Conservation (phyloP, 1,284 basidiomycete species). For the Trametes sp. region DNA sequence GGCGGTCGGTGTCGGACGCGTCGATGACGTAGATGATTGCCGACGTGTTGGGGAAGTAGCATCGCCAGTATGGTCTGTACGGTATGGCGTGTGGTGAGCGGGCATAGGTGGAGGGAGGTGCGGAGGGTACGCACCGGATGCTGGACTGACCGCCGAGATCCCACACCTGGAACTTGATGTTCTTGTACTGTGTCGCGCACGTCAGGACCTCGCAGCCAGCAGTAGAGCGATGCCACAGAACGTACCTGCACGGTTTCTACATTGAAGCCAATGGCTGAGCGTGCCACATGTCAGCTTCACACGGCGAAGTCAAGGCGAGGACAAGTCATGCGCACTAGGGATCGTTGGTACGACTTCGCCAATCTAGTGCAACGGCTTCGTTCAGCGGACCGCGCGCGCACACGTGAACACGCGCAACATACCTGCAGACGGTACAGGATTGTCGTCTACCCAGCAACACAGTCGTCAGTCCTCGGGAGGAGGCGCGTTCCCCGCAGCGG, state of each 20-base stretch:
- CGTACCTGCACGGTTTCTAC: conserved; percentile 93
- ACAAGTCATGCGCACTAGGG: conserved; percentile 74
- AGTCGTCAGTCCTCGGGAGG: conserved; percentile 11
- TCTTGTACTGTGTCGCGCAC: conserved; percentile 80
- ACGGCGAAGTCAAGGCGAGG: background rate
- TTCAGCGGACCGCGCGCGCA: conserved; percentile 1
- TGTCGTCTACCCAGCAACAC: conserved; percentile 70
- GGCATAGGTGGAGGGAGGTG: background rate
- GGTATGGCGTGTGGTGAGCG: background rate
- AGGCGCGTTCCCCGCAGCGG: too few species aligned
- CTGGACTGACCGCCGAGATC: conserved; percentile 96
- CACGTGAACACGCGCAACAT: background rate
- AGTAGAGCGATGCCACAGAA: conserved; percentile 2
- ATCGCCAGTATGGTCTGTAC: conserved; percentile 95
- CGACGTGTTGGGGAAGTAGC: conserved; percentile 98
- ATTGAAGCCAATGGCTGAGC: conserved; percentile 95
- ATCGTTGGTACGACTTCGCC: conserved; percentile 99
- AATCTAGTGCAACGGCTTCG: conserved; percentile 64
- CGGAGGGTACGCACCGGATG: conserved; percentile 71
- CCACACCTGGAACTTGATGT: conserved; percentile 99
- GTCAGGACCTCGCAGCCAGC: background rate
- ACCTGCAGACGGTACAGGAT: conserved; percentile 95
- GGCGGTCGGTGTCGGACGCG: conserved; percentile 86
- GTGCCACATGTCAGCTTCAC: conserved; percentile 12
- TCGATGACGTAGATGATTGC: conserved; percentile 99